Evolutionary conservation across 768 basidiomycete species (phyloP), one percentile per base, ranked within the genome.

Genomic region (Kwoniella heveanensis): DNA sequence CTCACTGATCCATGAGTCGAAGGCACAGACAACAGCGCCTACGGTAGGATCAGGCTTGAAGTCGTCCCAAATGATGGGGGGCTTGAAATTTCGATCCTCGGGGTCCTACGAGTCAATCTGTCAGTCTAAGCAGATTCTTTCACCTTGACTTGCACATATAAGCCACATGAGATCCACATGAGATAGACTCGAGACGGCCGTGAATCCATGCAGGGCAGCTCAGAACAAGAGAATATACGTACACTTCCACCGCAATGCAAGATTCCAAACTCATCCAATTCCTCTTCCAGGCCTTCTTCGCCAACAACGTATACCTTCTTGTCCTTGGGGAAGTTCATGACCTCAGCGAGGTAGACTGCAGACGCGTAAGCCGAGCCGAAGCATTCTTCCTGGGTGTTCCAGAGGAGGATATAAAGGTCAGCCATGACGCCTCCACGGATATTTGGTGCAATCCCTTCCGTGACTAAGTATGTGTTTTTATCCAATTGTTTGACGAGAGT

Each of bases 291-390:
- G 0, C 95, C 96, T 30, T 83, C 79, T 86, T 90, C 89, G 12
- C 95, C 95, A 65, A 99, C 89, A 17, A 98, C 93, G 81, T 93
- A 99, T 15, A 93, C 94, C 79, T 90, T 91, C 83, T 97, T 92
- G 77, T 89, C 85, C 74, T 88, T 90, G 10, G 92, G 90, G 65
- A 99, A 84, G 61, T 91, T 89, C 70, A 94, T 83, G 13, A 97
- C 89, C 44, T 90, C 87, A 0, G 93, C 94, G 25, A 97, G 82
- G 80, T 97, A 90, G 36, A 89, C 87, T 0, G 88, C 89, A 13
- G 90, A 82, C 0, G 88, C 89, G 68, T 90, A 98, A 1, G 93
- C 95, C 6, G 95, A 98, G 55, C 94, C 92, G 70, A 91, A 97
- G 57, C 98, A 91, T 78, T 98, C 96, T 64, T 96, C 91, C 95